Evolutionary conservation across 2,329 filamentous ascomycete genomes (phyloP).

Genomic region (Alternaria triticina): DNA sequence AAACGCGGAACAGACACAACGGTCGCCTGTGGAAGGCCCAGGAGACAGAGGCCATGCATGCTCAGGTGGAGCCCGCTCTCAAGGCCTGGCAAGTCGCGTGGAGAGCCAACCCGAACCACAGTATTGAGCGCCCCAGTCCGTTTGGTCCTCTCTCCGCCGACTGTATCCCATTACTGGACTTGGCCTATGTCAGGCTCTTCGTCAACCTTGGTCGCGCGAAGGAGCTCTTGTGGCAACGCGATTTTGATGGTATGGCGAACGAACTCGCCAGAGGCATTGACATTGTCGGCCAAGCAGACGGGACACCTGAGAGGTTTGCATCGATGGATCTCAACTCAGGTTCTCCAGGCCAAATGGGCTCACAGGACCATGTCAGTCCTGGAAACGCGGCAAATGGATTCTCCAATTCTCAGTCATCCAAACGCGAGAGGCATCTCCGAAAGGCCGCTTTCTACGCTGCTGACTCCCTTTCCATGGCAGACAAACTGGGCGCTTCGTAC

Average conservation of each 20-base stretch:
- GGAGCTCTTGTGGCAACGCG: conserved; percentile 90
- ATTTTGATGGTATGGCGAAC: conserved; percentile 90
- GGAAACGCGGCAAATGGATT: conserved; percentile 41
- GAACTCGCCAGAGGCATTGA: conserved; percentile 82
- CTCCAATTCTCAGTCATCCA: conserved; percentile 61
- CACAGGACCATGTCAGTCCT: conserved; percentile 38
- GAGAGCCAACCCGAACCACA: conserved; percentile 85
- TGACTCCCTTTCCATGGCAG: conserved; percentile 86
- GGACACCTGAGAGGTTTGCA: conserved; percentile 58
- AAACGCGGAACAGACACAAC: conserved; percentile 88
- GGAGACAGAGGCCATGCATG: conserved; percentile 95
- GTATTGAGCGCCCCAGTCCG: conserved; percentile 82
- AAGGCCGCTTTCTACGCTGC: conserved; percentile 96
- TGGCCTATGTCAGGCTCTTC: conserved; percentile 91
- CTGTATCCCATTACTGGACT: conserved; percentile 85
- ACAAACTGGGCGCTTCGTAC: conserved; percentile 84
- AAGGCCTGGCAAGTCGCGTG: conserved; percentile 94
- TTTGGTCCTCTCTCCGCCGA: conserved; percentile 88
- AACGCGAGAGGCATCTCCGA: conserved; percentile 84
- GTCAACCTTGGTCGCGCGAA: conserved; percentile 92
- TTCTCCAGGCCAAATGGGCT: conserved; percentile 30
- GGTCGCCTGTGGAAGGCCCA: conserved; percentile 88
- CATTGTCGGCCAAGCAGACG: conserved; percentile 73
- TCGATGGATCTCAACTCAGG: conserved; percentile 39
- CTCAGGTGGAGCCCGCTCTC: conserved; percentile 90